Conservation (phyloP, 2,329 filamentous ascomycete genomes). For the Tetracladium maxilliforme region DNA sequence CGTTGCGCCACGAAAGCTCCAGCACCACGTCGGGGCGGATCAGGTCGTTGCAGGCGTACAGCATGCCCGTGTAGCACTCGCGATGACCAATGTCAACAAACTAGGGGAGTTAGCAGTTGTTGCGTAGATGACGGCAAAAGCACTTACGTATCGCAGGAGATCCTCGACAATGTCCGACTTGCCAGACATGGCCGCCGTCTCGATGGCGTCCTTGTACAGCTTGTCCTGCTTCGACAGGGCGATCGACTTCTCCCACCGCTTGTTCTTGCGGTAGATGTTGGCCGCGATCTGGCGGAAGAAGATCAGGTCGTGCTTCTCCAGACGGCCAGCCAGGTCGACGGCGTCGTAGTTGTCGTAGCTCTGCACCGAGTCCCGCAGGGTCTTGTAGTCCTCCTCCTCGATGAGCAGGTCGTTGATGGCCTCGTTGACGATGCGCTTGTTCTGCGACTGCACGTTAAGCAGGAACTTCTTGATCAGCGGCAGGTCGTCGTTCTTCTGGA, state of each 20-base stretch:
- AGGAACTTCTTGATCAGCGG: constrained; percentile 98
- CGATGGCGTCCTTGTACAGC: constrained; percentile 97
- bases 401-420: constrained; percentile 96
- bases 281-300: constrained; percentile 99
- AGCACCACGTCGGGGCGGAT: constrained; percentile 86
- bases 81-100: constrained; percentile 98
- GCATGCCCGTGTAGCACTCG: constrained; percentile 99
- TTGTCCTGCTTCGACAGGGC: constrained; percentile 97
- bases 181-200: constrained; percentile 83
- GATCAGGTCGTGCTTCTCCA: constrained; percentile 95
- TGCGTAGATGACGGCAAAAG: constrained; percentile 2
- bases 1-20: constrained; percentile 93
- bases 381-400: constrained; percentile 99
- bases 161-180: constrained; percentile 93
- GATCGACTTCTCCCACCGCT: constrained; percentile 99
- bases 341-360: constrained; percentile 99
- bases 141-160: constrained; percentile 86
- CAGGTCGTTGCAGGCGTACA: constrained; percentile 96
- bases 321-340: constrained; percentile 74
- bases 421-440: constrained; percentile 96
- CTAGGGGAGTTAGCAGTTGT: constrained; percentile 33
- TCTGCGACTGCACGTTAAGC: constrained; percentile 88
- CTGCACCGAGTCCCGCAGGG: constrained; percentile 88
- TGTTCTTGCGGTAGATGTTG: constrained; percentile 98
- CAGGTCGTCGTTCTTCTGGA: constrained; percentile 95